Evolutionary conservation across 1,284 basidiomycete species (phyloP), one percentile per base, ranked within the genome.

Genomic region (Cryptococcus floricola): DNA sequence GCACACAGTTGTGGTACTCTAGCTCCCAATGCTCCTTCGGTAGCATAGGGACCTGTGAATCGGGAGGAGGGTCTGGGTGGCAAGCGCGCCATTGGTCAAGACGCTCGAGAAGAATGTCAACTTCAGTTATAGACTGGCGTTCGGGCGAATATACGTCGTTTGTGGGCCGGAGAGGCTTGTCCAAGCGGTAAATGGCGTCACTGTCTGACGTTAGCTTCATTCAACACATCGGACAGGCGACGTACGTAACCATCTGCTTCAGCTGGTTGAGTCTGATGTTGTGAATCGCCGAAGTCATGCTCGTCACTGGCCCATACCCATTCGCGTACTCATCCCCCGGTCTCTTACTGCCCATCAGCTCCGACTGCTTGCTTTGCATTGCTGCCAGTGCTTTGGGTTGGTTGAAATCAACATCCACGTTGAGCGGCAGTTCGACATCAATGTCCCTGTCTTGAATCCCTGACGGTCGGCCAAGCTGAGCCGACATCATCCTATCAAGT

Each of bases 211-310:
- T 12, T 10, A 42, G 1, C 25, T 48, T n/a, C 39, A 23, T 13
- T 58, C 43, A 52, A 51, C 46, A 42, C 14, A 14, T 19, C 12
- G 13, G 2, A 34, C 8, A 18, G 10, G 13, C 13, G 9, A 65
- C 66, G 8, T 52, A 67, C 66, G 64, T 61, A 25, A 65, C 63
- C 18, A 57, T 50, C 50, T 65, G 64, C 47, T 66, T 68, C 27
- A 68, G 50, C 50, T 64, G 66, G 39, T 65, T 66, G 50, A 66
- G 39, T 6, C 66, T 57, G 25, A 62, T 57, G 42, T 68, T 66
- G 48, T 68, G 66, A 28, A 68, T 66, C 5, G 59, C 60, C n/a
- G 66, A 68, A 7, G 66, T 68, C 66, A 68, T 68, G 60, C 64
- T 28, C 31, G 63, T 65, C 19, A 64, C 50, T 25, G 48, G 50